Conservation (phyloP, 257 asterid species). For the Salvia miltiorrhiza region DNA sequence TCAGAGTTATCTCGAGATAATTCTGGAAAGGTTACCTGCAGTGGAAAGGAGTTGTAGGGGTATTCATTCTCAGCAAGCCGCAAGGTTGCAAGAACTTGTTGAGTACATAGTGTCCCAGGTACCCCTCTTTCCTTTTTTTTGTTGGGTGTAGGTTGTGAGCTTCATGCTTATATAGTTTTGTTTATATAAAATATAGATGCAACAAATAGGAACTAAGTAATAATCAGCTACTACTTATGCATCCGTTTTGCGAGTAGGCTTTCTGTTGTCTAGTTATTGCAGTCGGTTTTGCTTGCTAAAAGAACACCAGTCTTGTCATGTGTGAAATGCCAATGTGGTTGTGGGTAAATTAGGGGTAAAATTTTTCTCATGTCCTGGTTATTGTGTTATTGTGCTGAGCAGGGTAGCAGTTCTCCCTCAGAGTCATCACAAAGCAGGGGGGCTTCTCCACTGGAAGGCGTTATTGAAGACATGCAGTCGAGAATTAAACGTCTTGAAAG, state of each 20-base stretch:
- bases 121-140: neutral
- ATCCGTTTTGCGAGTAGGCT: too few species aligned
- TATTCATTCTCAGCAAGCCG: conserved; percentile 82
- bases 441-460: conserved; percentile 66
- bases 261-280: neutral
- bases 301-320: neutral
- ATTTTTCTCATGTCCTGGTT: conserved; percentile 8
- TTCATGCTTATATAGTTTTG: neutral
- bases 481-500: conserved; percentile 87
- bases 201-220: neutral
- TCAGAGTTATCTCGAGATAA: conserved; percentile 92
- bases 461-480: conserved; percentile 87
- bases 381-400: conserved; percentile 25
- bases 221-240: neutral
- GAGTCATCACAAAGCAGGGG: conserved; percentile 87
- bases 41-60: conserved; percentile 67
- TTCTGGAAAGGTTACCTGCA: conserved; percentile 71
- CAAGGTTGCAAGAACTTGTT: conserved; percentile 88
- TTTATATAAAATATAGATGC: neutral
- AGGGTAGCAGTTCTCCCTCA: conserved; percentile 81
- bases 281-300: too few species aligned
- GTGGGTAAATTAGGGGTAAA: neutral
- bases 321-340: neutral
- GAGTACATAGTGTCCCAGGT: conserved; percentile 90
- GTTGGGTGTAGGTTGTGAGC: neutral